Evolutionary conservation across 78 protist species (phyloP).

Genomic region (Cavenderia fasciculata): DNA sequence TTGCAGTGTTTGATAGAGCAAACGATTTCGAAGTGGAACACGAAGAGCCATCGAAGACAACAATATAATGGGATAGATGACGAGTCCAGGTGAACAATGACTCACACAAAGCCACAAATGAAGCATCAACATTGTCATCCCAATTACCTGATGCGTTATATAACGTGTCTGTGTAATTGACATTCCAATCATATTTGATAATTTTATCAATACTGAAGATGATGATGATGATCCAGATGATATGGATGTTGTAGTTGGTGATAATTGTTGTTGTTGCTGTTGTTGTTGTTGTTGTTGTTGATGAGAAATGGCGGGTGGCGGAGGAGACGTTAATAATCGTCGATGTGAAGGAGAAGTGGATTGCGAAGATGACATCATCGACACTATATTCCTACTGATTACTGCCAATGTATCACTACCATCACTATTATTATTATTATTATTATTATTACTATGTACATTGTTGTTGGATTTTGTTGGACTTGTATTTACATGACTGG

Average conservation of each 20-base stretch:
- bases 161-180: background rate
- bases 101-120: constrained; percentile 54
- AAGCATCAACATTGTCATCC: background rate
- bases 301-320: background rate
- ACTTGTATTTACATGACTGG: background rate
- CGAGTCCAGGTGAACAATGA: constrained; percentile 12
- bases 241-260: too few species aligned
- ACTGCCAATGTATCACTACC: background rate
- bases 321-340: background rate
- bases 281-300: background rate
- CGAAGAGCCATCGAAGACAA: background rate
- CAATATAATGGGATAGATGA: constrained; percentile 29
- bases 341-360: background rate
- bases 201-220: background rate
- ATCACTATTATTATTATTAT: too few species aligned
- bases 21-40: background rate
- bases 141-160: background rate
- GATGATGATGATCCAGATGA: background rate
- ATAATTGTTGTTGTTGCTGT: background rate
- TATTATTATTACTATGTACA: too few species aligned
- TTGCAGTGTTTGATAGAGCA: background rate
- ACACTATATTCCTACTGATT: background rate
- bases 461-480: background rate
- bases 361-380: background rate
- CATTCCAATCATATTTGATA: background rate